A percentile compares a stretch with the other conserved stretches of the same genome.
Evolutionary conservation across 768 basidiomycete genomes (phyloP).

Genomic region (Filobasidium wieringae): DNA sequence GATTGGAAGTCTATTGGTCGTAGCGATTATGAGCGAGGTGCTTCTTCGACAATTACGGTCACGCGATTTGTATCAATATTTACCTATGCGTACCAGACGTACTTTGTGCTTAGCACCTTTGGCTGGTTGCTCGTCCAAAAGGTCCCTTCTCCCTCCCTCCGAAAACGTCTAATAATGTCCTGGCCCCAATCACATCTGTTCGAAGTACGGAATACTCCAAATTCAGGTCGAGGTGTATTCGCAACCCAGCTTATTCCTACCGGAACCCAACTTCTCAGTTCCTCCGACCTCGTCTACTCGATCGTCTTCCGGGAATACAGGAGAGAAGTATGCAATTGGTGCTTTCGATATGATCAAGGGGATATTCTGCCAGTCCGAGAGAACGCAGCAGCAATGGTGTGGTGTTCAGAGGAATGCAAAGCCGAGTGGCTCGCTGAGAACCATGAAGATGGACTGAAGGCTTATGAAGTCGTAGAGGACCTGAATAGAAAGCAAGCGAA

Average conservation of each 20-base stretch:
- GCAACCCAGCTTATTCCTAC: neutral
- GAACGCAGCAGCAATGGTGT: neutral
- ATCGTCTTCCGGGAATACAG: constrained; percentile 1
- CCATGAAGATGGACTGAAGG: neutral
- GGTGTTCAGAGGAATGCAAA: constrained; percentile 3
- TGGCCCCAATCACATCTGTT: neutral
- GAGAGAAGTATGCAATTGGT: neutral
- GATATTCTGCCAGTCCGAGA: neutral
- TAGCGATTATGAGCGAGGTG: too few relatives aligned
- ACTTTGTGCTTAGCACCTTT: too few relatives aligned
- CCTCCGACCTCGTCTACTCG: neutral
- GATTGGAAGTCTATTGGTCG: too few relatives aligned
- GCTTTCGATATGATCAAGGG: constrained; percentile 1
- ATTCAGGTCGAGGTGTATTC: constrained; percentile 1
- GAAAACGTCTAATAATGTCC: too few relatives aligned
- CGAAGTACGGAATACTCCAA: neutral
- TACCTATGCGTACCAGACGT: too few relatives aligned
- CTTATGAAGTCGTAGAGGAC: neutral
- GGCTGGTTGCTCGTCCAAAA: too few relatives aligned
- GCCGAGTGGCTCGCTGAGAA: neutral
- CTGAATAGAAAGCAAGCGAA: neutral
- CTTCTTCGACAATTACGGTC: too few relatives aligned
- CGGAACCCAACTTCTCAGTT: neutral
- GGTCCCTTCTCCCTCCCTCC: too few relatives aligned
- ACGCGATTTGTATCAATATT: too few relatives aligned